Evolutionary conservation across 768 basidiomycete genomes (phyloP).

Genomic region (Mycena metata): DNA sequence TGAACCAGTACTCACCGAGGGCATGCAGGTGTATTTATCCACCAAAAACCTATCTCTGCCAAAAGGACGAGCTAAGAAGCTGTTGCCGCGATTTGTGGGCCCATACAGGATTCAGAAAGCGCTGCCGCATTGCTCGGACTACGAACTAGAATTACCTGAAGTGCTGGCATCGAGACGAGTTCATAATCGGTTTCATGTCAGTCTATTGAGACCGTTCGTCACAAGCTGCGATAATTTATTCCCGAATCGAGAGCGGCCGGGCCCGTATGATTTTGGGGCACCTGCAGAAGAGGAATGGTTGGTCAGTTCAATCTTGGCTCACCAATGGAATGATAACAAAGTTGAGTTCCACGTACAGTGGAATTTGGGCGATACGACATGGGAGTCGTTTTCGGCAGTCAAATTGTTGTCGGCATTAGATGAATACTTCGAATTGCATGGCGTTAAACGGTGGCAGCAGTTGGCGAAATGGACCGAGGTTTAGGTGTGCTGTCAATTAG

Average conservation of each 20-base stretch:
- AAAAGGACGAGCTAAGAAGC: conserved; percentile 49
- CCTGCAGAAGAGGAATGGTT: conserved; percentile 51
- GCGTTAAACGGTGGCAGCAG: conserved; percentile 37
- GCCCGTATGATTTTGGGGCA: conserved; percentile 54
- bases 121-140: conserved; percentile 13
- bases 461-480: conserved; percentile 8
- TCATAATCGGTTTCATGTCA: background rate
- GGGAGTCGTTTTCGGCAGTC: conserved; percentile 43
- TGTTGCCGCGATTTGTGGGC: conserved; percentile 55
- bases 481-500: too few species aligned
- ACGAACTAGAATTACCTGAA: too few species aligned
- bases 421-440: conserved; percentile 46
- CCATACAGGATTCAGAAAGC: conserved; percentile 49
- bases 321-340: conserved; percentile 36
- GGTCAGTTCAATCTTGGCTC: conserved; percentile 50
- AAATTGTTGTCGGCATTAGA: conserved; percentile 48
- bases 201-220: conserved; percentile 44
- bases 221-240: conserved; percentile 52
- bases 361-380: conserved; percentile 50
- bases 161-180: too few species aligned
- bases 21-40: conserved; percentile 51
- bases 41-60: conserved; percentile 53
- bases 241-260: conserved; percentile 43
- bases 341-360: conserved; percentile 48
- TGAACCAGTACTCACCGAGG: conserved; percentile 36